These are phyloP conservation scores for Candida wancherniae DNA, from an alignment of 805 yeast genomes.

Conservation along the genomic window DNA sequence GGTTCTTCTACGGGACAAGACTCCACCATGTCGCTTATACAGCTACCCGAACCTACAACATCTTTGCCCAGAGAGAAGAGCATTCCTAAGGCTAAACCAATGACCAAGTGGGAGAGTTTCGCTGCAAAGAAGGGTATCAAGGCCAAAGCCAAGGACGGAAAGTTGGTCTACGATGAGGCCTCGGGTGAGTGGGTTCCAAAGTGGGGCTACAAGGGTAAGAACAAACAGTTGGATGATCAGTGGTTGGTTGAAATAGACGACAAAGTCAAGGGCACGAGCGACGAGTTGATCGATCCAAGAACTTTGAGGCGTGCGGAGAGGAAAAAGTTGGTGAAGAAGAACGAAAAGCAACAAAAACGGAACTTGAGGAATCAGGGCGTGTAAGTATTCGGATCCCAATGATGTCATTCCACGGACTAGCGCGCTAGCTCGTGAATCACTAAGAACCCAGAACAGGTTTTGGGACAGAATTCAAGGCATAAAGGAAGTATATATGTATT, in stretches of 20 bases:
- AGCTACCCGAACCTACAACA: slow-evolving; percentile 79
- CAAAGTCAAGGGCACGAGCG: slow-evolving; percentile 45
- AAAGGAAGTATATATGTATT: too few species aligned
- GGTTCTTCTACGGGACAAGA: slow-evolving; percentile 56
- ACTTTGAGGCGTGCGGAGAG: slow-evolving; percentile 75
- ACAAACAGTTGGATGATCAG: slow-evolving; percentile 80
- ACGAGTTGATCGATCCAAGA: slow-evolving; percentile 83
- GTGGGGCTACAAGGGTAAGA: slow-evolving; percentile 96
- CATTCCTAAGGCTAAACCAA: slow-evolving; percentile 85
- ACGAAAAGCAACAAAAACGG: slow-evolving; percentile 77
- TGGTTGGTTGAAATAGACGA: slow-evolving; percentile 96
- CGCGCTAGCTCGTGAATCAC: too few species aligned
- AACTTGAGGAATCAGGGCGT: slow-evolving; percentile 46
- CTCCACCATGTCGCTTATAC: slow-evolving; percentile 76
- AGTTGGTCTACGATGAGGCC: slow-evolving; percentile 84
- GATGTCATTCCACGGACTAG: too few species aligned
- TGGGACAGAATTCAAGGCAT: too few species aligned
- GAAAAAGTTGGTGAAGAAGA: slow-evolving; percentile 79
- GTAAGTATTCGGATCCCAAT: too few species aligned
- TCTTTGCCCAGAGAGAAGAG: slow-evolving; percentile 92
- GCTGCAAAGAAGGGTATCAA: slow-evolving; percentile 94
- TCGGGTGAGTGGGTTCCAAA: slow-evolving; percentile 94
- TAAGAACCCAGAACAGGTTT: too few species aligned
- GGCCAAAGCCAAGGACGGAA: slow-evolving; percentile 85
- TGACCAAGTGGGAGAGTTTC: slow-evolving; percentile 94